Evolutionary conservation across 1,284 basidiomycete species (phyloP).

Genomic region (Leccinum subatratum): DNA sequence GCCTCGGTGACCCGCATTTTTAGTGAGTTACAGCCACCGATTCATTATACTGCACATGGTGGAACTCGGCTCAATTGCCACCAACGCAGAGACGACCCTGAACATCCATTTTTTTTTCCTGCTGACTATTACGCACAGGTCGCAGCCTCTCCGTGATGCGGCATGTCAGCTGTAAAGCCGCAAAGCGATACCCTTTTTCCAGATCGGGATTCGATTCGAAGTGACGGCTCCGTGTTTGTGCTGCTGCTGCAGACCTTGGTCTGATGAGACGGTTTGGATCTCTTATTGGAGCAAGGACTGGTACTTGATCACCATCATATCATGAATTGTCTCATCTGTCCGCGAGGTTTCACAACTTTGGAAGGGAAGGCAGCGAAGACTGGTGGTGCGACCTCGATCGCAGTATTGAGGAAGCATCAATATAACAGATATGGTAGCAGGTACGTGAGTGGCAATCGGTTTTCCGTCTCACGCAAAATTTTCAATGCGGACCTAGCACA

Average conservation of each 20-base stretch:
- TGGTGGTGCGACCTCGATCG: neutral
- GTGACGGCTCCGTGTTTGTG: neutral
- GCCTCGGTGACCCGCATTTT: neutral
- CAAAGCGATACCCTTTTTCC: neutral
- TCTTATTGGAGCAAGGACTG: conserved; percentile 4
- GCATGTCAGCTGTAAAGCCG: neutral
- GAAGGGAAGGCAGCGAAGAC: neutral
- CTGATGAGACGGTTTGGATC: neutral
- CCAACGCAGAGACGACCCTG: neutral
- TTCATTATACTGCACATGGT: neutral
- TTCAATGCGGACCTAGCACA: conserved; percentile 4
- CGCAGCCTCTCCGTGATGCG: neutral
- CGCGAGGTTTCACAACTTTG: conserved; percentile 4
- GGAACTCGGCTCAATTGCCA: neutral
- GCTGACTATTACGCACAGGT: neutral
- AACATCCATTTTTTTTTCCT: neutral
- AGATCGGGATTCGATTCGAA: neutral
- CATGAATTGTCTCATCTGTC: conserved; percentile 1
- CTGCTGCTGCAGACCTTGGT: neutral
- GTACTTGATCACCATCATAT: neutral
- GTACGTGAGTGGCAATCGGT: conserved; percentile 8
- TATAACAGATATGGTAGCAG: conserved; percentile 10
- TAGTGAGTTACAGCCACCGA: neutral
- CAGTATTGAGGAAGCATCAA: conserved; percentile 11
- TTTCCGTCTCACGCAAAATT: conserved; percentile 12